phyloP scores from a whole-genome alignment of 306 rosid genomes.

The Castanea crenata region DNA sequence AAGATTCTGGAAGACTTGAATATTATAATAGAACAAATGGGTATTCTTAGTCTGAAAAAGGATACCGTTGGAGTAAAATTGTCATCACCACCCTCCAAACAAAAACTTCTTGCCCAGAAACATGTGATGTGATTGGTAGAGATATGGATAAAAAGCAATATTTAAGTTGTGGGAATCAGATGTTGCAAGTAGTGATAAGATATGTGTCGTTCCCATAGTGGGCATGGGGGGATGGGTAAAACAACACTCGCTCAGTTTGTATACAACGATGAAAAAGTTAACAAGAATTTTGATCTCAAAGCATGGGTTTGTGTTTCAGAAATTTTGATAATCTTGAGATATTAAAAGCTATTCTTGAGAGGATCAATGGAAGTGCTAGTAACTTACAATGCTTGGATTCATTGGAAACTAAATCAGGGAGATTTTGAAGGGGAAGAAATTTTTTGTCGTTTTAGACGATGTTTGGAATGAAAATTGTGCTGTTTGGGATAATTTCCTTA shows the following conservation, averaged over 20 bases:
- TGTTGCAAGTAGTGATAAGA: not conserved
- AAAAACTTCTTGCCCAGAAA: too few species aligned
- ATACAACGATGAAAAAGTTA: not conserved
- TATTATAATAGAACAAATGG: too few species aligned
- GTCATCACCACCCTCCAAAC: too few species aligned
- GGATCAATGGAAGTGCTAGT: not conserved
- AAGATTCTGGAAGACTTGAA: too few species aligned
- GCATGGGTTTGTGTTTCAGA: not conserved
- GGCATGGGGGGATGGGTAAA: not conserved
- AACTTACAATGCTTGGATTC: not conserved
- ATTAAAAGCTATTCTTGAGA: not conserved
- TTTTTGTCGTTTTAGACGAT: constrained; percentile 30
- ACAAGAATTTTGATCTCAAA: not conserved
- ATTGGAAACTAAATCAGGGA: constrained; percentile 7
- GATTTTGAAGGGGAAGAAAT: not conserved
- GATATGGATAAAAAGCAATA: constrained; percentile 10
- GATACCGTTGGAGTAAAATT: too few species aligned
- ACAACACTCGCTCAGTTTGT: constrained; percentile 11
- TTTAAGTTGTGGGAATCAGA: not conserved
- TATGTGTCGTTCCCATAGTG: not conserved
- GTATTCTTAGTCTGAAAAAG: too few species aligned
- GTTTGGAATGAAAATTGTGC: constrained; percentile 24
- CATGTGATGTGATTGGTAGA: constrained; percentile 9
- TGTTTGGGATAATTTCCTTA: constrained; percentile 9
- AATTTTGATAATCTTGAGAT: constrained; percentile 2